Evolutionary conservation across 495 filamentous ascomycete species (phyloP).

Genomic region (Penicillium desertorum): DNA sequence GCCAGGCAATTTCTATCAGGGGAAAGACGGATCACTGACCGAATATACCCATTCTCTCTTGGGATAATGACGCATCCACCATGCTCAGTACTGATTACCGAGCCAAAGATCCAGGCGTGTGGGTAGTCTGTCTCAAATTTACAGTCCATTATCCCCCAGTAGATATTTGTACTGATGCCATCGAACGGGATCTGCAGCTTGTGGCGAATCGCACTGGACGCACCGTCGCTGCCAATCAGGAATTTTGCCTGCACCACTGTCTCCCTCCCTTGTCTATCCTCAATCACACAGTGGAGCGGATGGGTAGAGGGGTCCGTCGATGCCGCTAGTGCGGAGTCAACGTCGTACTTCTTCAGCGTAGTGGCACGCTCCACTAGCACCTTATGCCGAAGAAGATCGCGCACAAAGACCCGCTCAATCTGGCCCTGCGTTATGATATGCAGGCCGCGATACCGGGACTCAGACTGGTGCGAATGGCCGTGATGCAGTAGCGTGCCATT

Average conservation of each 20-base stretch:
- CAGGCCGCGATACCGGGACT: slow-evolving; percentile 38
- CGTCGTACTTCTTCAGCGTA: slow-evolving; percentile 25
- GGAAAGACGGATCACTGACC: too few relatives aligned
- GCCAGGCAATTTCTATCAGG: too few relatives aligned
- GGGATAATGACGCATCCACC: slow-evolving; percentile 40
- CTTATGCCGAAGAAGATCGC: slow-evolving; percentile 35
- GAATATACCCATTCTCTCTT: slow-evolving; percentile 37
- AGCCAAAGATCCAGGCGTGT: slow-evolving; percentile 37
- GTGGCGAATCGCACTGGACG: slow-evolving; percentile 31
- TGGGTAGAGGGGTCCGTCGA: too few relatives aligned
- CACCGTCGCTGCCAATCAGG: slow-evolving; percentile 39
- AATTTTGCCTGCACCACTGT: too few relatives aligned
- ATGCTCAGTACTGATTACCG: slow-evolving; percentile 28
- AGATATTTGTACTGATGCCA: slow-evolving; percentile 39
- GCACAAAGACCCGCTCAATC: slow-evolving; percentile 38
- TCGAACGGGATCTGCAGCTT: slow-evolving; percentile 36
- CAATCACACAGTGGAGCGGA: too few relatives aligned
- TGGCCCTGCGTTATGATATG: slow-evolving; percentile 44
- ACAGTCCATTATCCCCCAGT: slow-evolving; percentile 46
- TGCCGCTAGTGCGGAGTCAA: too few relatives aligned
- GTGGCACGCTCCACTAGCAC: slow-evolving; percentile 34
- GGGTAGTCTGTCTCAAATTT: slow-evolving; percentile 39
- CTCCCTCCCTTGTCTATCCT: too few relatives aligned
- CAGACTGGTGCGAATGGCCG: slow-evolving; percentile 26
- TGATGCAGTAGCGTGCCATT: slow-evolving; percentile 31